A percentile compares a stretch with the other conserved stretches of the same genome.
These are phyloP conservation scores for Mariannaea elegans DNA, from an alignment of 2,329 filamentous ascomycete genomes.

Conservation along the genomic window DNA sequence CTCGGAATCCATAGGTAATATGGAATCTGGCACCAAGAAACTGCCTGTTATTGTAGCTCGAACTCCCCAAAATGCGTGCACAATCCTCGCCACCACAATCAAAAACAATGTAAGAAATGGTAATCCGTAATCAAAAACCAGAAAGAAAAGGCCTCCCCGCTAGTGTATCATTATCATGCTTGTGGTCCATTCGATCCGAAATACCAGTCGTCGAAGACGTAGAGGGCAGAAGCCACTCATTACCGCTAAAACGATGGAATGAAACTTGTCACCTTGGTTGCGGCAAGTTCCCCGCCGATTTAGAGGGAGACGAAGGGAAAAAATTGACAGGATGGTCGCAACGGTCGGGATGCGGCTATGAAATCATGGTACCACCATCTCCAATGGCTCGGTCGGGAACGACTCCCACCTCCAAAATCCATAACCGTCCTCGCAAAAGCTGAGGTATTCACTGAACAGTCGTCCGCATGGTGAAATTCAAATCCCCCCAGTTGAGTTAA, in stretches of 20 bases:
- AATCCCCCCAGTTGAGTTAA: conserved; percentile 19
- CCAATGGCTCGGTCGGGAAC: too few species aligned
- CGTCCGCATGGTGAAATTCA: not conserved
- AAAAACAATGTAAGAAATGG: too few species aligned
- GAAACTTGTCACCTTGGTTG: conserved; percentile 4
- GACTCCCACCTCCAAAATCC: not conserved
- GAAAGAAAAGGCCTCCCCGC: conserved; percentile 7
- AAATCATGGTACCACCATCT: too few species aligned
- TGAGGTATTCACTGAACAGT: too few species aligned
- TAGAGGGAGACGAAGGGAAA: not conserved
- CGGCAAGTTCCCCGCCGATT: conserved; percentile 1
- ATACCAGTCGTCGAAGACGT: conserved; percentile 4
- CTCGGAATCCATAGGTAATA: too few species aligned
- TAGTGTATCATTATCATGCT: conserved; percentile 6
- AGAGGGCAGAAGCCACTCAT: conserved; percentile 16
- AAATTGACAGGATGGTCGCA: too few species aligned
- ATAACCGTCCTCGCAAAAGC: too few species aligned
- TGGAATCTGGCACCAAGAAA: too few species aligned
- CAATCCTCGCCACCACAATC: too few species aligned
- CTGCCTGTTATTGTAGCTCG: too few species aligned
- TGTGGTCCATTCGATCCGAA: conserved; percentile 8
- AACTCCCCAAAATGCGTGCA: too few species aligned
- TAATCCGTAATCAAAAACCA: not conserved
- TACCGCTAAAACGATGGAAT: not conserved
- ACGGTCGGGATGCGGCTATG: too few species aligned